Evolutionary conservation across 306 rosid genomes (phyloP), one percentile per base, ranked within the genome.

Genomic region (Glycine soja): DNA sequence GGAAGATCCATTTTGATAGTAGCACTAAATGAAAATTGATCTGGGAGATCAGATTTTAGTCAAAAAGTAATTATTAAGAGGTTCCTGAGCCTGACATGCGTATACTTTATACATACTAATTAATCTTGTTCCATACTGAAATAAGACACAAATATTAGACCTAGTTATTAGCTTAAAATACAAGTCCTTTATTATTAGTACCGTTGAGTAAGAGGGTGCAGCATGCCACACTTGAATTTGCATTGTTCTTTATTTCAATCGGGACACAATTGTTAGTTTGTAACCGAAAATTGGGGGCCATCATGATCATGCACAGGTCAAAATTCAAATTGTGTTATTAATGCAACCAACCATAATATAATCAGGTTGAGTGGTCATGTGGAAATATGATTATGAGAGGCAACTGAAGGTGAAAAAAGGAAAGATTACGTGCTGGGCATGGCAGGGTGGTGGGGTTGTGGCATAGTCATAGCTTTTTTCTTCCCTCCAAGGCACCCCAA

Each of bases 251-350:
- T 34, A 24, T 34, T 34, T 34, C 38, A 34, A 34, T 34, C 38
- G 38, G 38, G 38, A 34, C 38, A 34, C 38, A 42, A 74, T 8
- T 65, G 67, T 51, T 59, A n/a, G 78, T 57, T 63, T 78, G 78
- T 61, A 45, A 62, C 72, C 76, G 24, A 58, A 75, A 70, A 69
- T 32, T 63, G 76, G 65, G 86, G 89, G 77, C 36, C 78, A 86
- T 54, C 14, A 79, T 74, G 81, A 75, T 54, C 19, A 10, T 24
- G 19, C 78, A 63, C 19, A 10, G 19, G 16, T n/a, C 16, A 62
- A 57, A 75, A 47, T 80, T 68, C 75, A 83, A 83, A 30, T 67
- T 76, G 80, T 51, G 30, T 24, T 24, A n/a, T 51, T 40, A 72
- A 66, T 59, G 83, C 58, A 80, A 86, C 66, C 72, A 53, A 65